Conservation (phyloP, 2,329 filamentous ascomycete species). For the Clonostachys solani region DNA sequence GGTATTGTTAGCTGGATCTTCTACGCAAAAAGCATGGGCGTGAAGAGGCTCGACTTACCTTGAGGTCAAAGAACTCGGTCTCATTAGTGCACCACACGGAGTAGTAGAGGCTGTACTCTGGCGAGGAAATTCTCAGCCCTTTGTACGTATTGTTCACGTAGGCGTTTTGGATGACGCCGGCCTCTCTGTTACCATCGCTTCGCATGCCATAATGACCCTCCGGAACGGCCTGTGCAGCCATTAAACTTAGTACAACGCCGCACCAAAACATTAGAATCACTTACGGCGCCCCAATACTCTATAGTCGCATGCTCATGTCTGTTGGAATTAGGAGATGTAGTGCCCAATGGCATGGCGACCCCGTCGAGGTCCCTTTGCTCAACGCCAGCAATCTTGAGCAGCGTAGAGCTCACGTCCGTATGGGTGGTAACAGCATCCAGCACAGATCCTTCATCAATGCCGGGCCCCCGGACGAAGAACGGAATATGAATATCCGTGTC, state of each 20-base stretch:
- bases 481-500: conserved; percentile 50
- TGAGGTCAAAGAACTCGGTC: conserved; percentile 57
- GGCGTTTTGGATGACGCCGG: conserved; percentile 8
- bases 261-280: no score
- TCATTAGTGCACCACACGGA: conserved; percentile 63
- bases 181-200: conserved; percentile 22
- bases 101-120: conserved; percentile 54
- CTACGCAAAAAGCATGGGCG: not conserved
- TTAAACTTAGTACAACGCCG: no score
- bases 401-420: conserved; percentile 50
- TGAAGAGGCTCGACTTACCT: conserved; percentile 13
- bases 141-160: conserved; percentile 25
- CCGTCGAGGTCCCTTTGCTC: conserved; percentile 7
- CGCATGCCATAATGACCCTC: conserved; percentile 6
- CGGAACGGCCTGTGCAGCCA: no score
- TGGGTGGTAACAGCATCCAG: conserved; percentile 41
- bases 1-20: not conserved
- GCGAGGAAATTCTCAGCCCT: conserved; percentile 41
- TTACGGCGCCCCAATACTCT: conserved; percentile 40
- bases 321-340: not conserved
- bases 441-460: conserved; percentile 28
- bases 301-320: conserved; percentile 43
- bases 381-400: conserved; percentile 28
- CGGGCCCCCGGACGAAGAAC: conserved; percentile 43
- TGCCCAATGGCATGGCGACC: conserved; percentile 31